These are phyloP conservation scores for Saccharomycodes ludwigii DNA, from an alignment of 805 yeast genomes.

Conservation along the genomic window DNA sequence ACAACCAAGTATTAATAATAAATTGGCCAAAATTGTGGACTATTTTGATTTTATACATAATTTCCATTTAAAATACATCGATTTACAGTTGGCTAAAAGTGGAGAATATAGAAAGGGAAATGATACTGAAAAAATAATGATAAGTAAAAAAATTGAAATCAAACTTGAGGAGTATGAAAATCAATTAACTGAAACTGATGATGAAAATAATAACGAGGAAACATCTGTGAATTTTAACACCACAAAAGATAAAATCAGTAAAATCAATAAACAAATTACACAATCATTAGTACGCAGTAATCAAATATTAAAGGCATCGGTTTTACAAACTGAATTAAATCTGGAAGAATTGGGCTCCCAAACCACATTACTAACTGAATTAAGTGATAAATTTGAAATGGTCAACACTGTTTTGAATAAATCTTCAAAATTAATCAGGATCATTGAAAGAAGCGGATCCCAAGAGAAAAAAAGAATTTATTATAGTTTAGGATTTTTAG, in stretches of 20 bases:
- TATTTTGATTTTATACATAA: no score
- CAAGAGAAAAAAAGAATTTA: slow-evolving; percentile 25
- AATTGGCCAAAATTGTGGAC: no score
- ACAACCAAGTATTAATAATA: no score
- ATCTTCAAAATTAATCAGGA: slow-evolving; percentile 20
- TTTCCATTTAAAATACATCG: no score
- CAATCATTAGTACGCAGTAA: slow-evolving; percentile 21
- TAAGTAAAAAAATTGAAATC: not conserved
- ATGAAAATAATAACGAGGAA: not conserved
- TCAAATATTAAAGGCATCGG: slow-evolving; percentile 21
- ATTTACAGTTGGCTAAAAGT: no score
- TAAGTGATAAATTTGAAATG: slow-evolving; percentile 22
- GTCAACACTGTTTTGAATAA: slow-evolving; percentile 18
- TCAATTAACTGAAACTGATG: not conserved
- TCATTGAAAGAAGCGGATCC: slow-evolving; percentile 20
- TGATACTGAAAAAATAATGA: no score
- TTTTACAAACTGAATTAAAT: slow-evolving; percentile 23
- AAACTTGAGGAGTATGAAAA: not conserved
- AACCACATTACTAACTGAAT: slow-evolving; percentile 15
- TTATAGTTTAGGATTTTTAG: slow-evolving; percentile 17
- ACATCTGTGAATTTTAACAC: slow-evolving; percentile 5
- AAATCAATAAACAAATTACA: slow-evolving; percentile 19
- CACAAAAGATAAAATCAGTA: slow-evolving; percentile 17
- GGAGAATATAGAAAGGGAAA: no score
- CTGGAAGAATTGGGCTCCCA: slow-evolving; percentile 22